These are phyloP conservation scores for Flaveria bidentis DNA, from an alignment of 129 eudicot species.

Conservation along the genomic window DNA sequence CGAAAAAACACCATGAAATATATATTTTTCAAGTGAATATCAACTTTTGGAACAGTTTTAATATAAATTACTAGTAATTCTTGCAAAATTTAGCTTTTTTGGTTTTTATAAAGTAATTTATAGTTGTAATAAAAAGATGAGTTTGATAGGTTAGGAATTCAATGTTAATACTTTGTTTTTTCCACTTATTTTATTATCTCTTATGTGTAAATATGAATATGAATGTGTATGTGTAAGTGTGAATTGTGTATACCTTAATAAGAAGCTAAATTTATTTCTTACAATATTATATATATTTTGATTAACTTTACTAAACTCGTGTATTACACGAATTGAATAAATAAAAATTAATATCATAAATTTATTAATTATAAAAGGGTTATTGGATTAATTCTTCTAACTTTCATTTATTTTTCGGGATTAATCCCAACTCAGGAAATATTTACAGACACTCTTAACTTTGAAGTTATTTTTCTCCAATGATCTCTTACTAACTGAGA, in stretches of 20 bases:
- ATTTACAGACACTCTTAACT: too few relatives aligned
- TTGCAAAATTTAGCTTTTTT: neutral
- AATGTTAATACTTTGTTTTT: neutral
- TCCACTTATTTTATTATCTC: neutral
- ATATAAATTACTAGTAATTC: neutral
- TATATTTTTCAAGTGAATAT: conserved; percentile 18
- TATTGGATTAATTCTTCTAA: too few relatives aligned
- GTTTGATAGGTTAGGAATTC: neutral
- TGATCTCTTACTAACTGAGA: too few relatives aligned
- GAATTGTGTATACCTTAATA: neutral
- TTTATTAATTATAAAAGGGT: too few relatives aligned
- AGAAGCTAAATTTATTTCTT: neutral
- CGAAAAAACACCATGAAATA: neutral
- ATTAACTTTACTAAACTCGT: too few relatives aligned
- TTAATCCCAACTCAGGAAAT: too few relatives aligned
- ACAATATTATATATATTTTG: neutral
- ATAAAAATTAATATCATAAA: too few relatives aligned
- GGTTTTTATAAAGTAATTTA: neutral
- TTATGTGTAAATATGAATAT: neutral
- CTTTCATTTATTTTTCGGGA: too few relatives aligned
- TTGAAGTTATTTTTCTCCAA: too few relatives aligned
- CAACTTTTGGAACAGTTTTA: conserved; percentile 21
- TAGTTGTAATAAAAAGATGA: neutral
- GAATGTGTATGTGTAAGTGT: neutral
- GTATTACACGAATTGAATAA: too few relatives aligned